These are phyloP conservation scores for Hymenoscyphus salicellus DNA, from an alignment of 2,329 filamentous ascomycete genomes.

Conservation along the genomic window DNA sequence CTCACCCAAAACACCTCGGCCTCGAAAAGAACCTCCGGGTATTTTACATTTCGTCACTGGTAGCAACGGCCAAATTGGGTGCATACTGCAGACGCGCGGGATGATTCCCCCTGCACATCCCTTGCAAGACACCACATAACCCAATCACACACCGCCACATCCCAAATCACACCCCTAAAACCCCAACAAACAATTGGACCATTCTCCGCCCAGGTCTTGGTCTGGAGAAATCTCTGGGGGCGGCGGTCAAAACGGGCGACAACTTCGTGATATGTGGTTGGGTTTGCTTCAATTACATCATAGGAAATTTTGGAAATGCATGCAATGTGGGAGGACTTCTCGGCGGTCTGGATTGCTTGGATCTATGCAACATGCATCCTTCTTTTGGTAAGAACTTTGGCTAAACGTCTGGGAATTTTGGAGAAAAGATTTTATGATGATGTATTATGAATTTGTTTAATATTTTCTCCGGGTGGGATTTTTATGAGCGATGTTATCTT, in stretches of 20 bases:
- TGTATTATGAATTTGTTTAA: background rate
- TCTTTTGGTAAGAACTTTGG: too few species aligned
- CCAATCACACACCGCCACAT: background rate
- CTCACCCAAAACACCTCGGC: background rate
- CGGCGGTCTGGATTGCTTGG: background rate
- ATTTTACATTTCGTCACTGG: background rate
- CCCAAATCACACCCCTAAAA: background rate
- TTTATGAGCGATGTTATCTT: background rate
- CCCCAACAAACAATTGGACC: background rate
- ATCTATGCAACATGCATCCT: too few species aligned
- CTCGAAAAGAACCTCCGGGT: background rate
- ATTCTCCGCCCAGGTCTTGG: background rate
- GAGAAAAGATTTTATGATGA: background rate
- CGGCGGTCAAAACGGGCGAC: background rate
- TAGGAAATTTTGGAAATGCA: background rate
- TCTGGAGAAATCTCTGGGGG: background rate
- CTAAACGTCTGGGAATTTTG: background rate
- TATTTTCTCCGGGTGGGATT: background rate
- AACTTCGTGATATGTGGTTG: background rate
- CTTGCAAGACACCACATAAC: background rate
- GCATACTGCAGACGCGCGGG: background rate
- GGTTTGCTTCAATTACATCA: background rate
- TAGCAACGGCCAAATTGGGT: background rate
- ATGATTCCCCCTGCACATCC: background rate
- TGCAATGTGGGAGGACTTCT: too few species aligned